These are phyloP conservation scores for Lentinus brumalis DNA, from an alignment of 768 basidiomycete genomes.

Conservation along the genomic window DNA sequence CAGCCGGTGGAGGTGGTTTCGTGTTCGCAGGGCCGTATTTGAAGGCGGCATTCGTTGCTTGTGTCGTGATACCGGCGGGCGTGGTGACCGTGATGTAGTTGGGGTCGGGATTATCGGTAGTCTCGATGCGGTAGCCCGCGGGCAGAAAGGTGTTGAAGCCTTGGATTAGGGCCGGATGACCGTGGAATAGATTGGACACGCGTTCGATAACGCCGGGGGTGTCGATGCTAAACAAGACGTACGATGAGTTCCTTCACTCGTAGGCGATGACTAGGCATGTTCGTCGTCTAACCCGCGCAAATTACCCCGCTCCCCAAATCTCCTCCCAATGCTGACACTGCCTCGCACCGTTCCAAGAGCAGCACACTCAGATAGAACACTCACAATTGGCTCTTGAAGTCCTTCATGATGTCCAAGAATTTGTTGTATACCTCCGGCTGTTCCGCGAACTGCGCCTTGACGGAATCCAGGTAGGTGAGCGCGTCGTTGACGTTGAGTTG, in stretches of 20 bases:
- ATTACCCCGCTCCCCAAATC: too few species aligned
- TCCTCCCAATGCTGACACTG: too few species aligned
- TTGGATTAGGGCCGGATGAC: constrained; percentile 88
- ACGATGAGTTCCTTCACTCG: neutral
- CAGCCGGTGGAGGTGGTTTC: neutral
- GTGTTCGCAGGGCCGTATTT: constrained; percentile 13
- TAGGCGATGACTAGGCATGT: too few species aligned
- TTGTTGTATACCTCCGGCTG: constrained; percentile 65
- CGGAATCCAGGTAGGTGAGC: constrained; percentile 62
- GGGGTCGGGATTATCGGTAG: constrained; percentile 60
- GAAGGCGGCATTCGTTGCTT: constrained; percentile 29
- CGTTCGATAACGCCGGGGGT: constrained; percentile 97
- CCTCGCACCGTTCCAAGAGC: too few species aligned
- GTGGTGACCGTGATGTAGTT: constrained; percentile 78
- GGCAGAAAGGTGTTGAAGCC: constrained; percentile 99
- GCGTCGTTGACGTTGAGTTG: constrained; percentile 66
- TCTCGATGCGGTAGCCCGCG: constrained; percentile 90
- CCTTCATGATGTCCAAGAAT: constrained; percentile 76
- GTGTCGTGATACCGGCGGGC: constrained; percentile 58
- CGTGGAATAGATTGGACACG: constrained; percentile 90
- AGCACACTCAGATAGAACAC: constrained; percentile 30
- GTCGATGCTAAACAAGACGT: constrained; percentile 72
- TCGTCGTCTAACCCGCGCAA: too few species aligned
- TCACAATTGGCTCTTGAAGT: constrained; percentile 67
- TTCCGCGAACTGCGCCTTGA: constrained; percentile 61